Evolutionary conservation across 495 filamentous ascomycete species (phyloP).

Genomic region (Neurospora tetraspora): DNA sequence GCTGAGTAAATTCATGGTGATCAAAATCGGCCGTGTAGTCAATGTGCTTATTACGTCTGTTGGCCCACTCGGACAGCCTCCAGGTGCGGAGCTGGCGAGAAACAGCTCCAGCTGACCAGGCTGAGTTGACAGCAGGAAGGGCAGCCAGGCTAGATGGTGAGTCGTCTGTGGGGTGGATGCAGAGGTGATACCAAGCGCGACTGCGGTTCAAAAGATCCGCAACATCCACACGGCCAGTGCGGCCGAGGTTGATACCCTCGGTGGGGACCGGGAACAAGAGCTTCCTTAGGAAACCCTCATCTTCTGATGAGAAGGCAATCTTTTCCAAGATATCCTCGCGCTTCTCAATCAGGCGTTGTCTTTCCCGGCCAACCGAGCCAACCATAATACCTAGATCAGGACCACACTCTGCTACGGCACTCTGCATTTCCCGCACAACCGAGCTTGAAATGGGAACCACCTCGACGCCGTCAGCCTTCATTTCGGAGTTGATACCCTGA

Average conservation of each 20-base stretch:
- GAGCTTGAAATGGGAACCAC: slow-evolving; percentile 60
- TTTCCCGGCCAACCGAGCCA: slow-evolving; percentile 54
- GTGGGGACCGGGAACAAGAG: slow-evolving; percentile 73
- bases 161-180: slow-evolving; percentile 85
- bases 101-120: slow-evolving; percentile 86
- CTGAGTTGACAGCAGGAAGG: slow-evolving; percentile 49
- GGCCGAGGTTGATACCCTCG: slow-evolving; percentile 64
- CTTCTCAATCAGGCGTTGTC: slow-evolving; percentile 69
- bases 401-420: slow-evolving; percentile 66
- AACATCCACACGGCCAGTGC: slow-evolving; percentile 67
- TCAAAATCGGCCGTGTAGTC: slow-evolving; percentile 98
- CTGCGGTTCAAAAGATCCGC: slow-evolving; percentile 59
- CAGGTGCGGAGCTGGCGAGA: slow-evolving; percentile 87
- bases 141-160: slow-evolving; percentile 57
- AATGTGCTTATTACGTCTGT: slow-evolving; percentile 80
- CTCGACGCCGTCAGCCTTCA: slow-evolving; percentile 87
- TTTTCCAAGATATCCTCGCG: slow-evolving; percentile 79
- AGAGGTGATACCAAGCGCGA: slow-evolving; percentile 91
- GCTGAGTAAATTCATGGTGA: slow-evolving; percentile 74
- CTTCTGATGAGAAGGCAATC: slow-evolving; percentile 68
- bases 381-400: slow-evolving; percentile 70
- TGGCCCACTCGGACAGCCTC: slow-evolving; percentile 93
- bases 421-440: slow-evolving; percentile 74
- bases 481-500: slow-evolving; percentile 89
- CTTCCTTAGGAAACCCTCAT: slow-evolving; percentile 70